Evolutionary conservation across 352 stramenopile species (phyloP).

Genomic region (Detonula confervacea): DNA sequence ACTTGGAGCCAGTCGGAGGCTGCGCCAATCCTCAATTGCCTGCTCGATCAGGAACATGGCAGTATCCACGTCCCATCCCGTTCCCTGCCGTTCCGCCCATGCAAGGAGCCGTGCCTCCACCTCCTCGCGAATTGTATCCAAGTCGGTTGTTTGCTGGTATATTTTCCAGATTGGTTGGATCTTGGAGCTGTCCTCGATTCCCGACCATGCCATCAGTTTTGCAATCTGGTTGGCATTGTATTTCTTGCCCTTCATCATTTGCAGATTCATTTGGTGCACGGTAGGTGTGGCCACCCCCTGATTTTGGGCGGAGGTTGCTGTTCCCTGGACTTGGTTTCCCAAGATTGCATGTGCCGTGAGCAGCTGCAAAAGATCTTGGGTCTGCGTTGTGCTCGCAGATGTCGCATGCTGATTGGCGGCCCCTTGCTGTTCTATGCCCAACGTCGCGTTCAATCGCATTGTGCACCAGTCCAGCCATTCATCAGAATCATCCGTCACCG

Average conservation of each 20-base stretch:
- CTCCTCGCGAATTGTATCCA: conserved; percentile 3
- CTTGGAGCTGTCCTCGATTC: neutral
- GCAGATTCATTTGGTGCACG: neutral
- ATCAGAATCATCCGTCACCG: conserved; percentile 1
- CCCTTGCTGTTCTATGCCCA: neutral
- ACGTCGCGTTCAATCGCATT: neutral
- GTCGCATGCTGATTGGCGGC: neutral
- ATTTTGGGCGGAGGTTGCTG: neutral
- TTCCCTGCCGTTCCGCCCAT: neutral
- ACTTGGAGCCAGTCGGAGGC: neutral
- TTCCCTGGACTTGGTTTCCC: neutral
- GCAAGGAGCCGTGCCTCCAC: neutral
- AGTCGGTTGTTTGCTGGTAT: neutral
- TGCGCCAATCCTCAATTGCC: neutral
- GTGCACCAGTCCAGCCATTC: neutral
- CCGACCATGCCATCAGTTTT: conserved; percentile 3
- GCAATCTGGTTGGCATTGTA: conserved; percentile 10
- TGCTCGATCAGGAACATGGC: conserved; percentile 8
- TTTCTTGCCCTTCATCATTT: conserved; percentile 9
- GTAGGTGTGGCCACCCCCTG: neutral
- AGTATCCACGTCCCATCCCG: neutral
- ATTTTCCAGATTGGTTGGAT: conserved; percentile 5
- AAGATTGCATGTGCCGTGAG: neutral
- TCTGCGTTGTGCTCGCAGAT: neutral
- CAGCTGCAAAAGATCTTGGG: neutral